Evolutionary conservation across 768 basidiomycete species (phyloP).

Genomic region (Paxillus involutus): DNA sequence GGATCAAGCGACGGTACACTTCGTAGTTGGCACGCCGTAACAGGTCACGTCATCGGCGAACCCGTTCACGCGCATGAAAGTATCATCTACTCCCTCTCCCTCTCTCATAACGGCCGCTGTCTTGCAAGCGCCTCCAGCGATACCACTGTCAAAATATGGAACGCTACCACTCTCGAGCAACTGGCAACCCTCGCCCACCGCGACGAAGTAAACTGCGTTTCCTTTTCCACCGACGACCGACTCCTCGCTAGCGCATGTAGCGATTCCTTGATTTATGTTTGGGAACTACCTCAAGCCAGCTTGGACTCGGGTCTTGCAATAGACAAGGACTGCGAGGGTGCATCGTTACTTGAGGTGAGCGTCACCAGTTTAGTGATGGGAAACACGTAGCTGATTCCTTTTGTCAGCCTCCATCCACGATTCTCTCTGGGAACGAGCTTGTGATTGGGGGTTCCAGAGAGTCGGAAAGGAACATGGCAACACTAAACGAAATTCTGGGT

Average conservation of each 20-base stretch:
- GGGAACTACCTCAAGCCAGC: slow-evolving; percentile 30
- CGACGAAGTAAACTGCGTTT: slow-evolving; percentile 27
- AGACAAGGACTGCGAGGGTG: slow-evolving; percentile 19
- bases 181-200: slow-evolving; percentile 22
- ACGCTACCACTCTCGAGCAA: slow-evolving; percentile 23
- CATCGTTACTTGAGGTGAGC: slow-evolving; percentile 26
- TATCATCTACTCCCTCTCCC: slow-evolving; percentile 26
- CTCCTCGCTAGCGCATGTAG: slow-evolving; percentile 32
- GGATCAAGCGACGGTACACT: slow-evolving; percentile 22
- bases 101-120: slow-evolving; percentile 27
- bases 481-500: slow-evolving; percentile 13
- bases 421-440: background rate
- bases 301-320: slow-evolving; percentile 29
- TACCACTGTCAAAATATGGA: slow-evolving; percentile 30
- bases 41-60: slow-evolving; percentile 21
- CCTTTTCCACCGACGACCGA: slow-evolving; percentile 31
- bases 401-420: slow-evolving; percentile 11
- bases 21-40: slow-evolving; percentile 24
- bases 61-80: slow-evolving; percentile 22
- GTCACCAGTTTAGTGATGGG: slow-evolving; percentile 1
- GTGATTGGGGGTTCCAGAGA: background rate
- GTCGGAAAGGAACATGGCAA: slow-evolving; percentile 5
- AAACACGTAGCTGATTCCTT: slow-evolving; percentile 1
- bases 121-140: slow-evolving; percentile 31
- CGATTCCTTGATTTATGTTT: slow-evolving; percentile 28